Conservation (phyloP, 2,329 filamentous ascomycete species). For the Phyllosticta ampelicida region DNA sequence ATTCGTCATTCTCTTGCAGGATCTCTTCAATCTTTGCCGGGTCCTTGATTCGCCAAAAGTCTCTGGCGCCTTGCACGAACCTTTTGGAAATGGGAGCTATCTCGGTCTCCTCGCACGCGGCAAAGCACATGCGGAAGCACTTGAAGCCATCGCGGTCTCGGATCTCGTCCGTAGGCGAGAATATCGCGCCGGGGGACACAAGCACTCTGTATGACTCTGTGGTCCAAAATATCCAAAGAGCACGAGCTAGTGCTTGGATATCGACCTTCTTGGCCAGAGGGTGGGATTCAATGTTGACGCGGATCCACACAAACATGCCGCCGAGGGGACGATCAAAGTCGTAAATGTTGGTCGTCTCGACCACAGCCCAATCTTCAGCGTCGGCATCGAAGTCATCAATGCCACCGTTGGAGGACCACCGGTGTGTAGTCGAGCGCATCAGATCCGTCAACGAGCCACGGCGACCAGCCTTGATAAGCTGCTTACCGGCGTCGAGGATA, state of each 20-base stretch:
- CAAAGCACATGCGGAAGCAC: constrained; percentile 74
- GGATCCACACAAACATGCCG: constrained; percentile 88
- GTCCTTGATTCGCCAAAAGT: constrained; percentile 68
- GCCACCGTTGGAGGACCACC: constrained; percentile 18
- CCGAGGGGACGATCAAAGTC: constrained; percentile 71
- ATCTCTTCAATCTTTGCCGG: constrained; percentile 55
- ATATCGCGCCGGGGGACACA: constrained; percentile 60
- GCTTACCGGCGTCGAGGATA: constrained; percentile 58
- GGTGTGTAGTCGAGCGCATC: constrained; percentile 21
- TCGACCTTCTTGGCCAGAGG: constrained; percentile 52
- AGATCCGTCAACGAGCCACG: constrained; percentile 20
- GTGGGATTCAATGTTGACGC: constrained; percentile 60
- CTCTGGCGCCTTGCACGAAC: constrained; percentile 57
- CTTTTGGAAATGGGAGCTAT: constrained; percentile 51
- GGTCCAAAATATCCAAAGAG: constrained; percentile 62
- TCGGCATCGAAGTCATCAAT: constrained; percentile 18
- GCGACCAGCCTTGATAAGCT: constrained; percentile 52
- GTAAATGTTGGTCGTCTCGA: constrained; percentile 64
- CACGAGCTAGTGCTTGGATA: constrained; percentile 47
- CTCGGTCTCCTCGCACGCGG: constrained; percentile 64
- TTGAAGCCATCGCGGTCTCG: constrained; percentile 51
- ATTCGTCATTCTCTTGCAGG: constrained; percentile 29
- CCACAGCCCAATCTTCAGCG: constrained; percentile 58
- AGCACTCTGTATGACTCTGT: constrained; percentile 59
- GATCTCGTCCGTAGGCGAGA: constrained; percentile 56